Conservation (phyloP, 352 stramenopile species). For the Globisporangium acanthophoron region DNA sequence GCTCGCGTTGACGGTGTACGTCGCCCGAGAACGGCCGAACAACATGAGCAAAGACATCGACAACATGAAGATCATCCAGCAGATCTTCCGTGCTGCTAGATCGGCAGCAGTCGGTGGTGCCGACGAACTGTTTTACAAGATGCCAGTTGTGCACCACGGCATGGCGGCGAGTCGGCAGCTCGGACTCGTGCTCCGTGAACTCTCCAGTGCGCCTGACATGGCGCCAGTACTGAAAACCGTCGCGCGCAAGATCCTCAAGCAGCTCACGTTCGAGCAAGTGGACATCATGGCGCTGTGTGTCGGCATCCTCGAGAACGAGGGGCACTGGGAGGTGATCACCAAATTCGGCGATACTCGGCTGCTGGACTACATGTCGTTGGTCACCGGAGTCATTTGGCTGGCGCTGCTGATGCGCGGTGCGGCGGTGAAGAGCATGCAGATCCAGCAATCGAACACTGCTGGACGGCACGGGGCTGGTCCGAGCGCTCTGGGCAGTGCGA, state of each 20-base stretch:
- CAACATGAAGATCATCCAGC: conserved; percentile 89
- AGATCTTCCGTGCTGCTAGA: conserved; percentile 74
- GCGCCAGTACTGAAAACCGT: conserved; percentile 80
- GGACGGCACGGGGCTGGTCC: conserved; percentile 29
- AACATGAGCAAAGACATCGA: conserved; percentile 84
- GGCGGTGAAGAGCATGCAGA: conserved; percentile 82
- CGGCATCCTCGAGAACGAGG: conserved; percentile 68
- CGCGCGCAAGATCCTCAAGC: conserved; percentile 80
- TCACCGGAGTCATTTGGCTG: conserved; percentile 73
- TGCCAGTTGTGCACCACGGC: conserved; percentile 44
- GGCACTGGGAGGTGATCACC: conserved; percentile 61
- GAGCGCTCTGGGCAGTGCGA: conserved; percentile 24
- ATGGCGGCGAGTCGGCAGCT: conserved; percentile 65
- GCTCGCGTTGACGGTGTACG: conserved; percentile 60
- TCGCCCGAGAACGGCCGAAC: conserved; percentile 69
- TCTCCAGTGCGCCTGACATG: conserved; percentile 68
- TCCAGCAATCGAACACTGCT: conserved; percentile 58
- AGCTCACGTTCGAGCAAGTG: conserved; percentile 77
- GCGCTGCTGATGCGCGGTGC: conserved; percentile 71
- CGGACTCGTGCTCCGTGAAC: conserved; percentile 73
- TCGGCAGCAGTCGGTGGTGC: conserved; percentile 14
- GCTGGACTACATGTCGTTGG: conserved; percentile 74
- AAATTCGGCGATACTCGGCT: conserved; percentile 55
- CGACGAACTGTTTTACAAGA: conserved; percentile 63
- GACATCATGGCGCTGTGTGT: conserved; percentile 78